phyloP scores from a whole-genome alignment of 257 asterid genomes.

The Ocimum tenuiflorum region DNA sequence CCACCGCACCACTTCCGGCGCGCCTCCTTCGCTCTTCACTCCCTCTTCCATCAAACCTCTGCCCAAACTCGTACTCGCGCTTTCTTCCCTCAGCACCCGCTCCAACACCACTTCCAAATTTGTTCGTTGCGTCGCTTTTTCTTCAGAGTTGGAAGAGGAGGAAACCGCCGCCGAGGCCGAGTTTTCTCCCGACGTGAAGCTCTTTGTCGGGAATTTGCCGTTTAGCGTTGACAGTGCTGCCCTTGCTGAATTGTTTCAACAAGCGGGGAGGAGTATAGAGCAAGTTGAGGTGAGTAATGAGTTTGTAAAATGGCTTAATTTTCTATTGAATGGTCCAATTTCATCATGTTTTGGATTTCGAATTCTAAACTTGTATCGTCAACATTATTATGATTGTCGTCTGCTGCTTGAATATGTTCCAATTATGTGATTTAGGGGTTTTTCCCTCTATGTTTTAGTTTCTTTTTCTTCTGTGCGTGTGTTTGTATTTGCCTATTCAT shows the following conservation, averaged over 20 bases:
- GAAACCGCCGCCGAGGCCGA: slow-evolving; percentile 7
- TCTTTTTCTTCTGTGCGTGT: not conserved
- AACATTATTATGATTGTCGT: no score
- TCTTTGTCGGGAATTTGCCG: slow-evolving; percentile 89
- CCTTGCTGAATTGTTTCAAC: slow-evolving; percentile 65
- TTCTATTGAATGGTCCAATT: no score
- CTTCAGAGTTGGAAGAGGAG: slow-evolving; percentile 48
- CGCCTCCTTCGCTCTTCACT: no score
- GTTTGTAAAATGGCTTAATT: no score
- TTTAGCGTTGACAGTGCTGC: slow-evolving; percentile 58
- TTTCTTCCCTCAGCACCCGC: slow-evolving; percentile 18
- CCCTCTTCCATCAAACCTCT: no score
- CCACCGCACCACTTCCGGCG: no score
- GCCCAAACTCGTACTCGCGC: slow-evolving; percentile 15
- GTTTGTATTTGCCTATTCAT: no score
- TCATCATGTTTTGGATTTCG: no score
- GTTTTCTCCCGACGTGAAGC: slow-evolving; percentile 48
- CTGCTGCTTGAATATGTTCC: no score
- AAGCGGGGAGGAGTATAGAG: slow-evolving; percentile 73
- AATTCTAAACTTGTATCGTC: no score
- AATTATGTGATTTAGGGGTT: no score
- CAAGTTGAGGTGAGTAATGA: slow-evolving; percentile 62
- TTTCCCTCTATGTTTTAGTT: not conserved
- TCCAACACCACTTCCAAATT: slow-evolving; percentile 23
- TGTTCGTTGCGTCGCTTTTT: slow-evolving; percentile 39